Evolutionary conservation across 2,329 filamentous ascomycete genomes (phyloP), one percentile per base, ranked within the genome.

Genomic region (Arthroderma sp.): DNA sequence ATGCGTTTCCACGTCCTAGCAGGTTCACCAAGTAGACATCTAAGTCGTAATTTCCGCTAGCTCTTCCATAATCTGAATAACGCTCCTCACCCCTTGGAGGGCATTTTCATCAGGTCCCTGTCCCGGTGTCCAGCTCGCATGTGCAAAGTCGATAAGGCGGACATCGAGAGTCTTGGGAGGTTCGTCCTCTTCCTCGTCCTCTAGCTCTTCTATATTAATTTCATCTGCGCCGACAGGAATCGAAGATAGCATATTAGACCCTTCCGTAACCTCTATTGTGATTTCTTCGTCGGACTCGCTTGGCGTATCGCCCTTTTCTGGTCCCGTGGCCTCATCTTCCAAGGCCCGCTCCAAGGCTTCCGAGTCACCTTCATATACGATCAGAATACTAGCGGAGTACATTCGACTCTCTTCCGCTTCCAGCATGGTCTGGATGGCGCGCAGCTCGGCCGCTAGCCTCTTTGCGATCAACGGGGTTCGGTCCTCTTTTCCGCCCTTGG

Each of bases 71-170:
- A 95, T 80, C 48, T 71, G 71, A 42, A 75, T 71, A 33, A 89
- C 68, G 58, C 74, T 89, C 58, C 79, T 72, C 50, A 95, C 77
- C 0, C 88, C 88, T 32, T 69, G 68, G 30, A 95, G 69, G 9
- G 75, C 68, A 58, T 96, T 96, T 65, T 94, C 82, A 60, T 98
- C 91, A 0, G 83, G 82, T 0, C 89, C 89, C 55, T 82, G 66
- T 1, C 86, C 86, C 0, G 85, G 83, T 1, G 78, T 82, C 80
- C 83, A 96, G 41, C 71, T 68, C 7, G 91, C 91, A 64, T 98
- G 91, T 1, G 91, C 91, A 71, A 98, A 98, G 62, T 98, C 91
- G 54, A 98, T 98, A 51, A 98, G 72, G 59, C 89, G 91, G 41
- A 95, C 72, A 8, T 78, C 75, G 56, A 82, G 86, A 37, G 94